Evolutionary conservation across 2,329 filamentous ascomycete species (phyloP), one percentile per base, ranked within the genome.

Genomic region (Pyrenochaeta sp.): DNA sequence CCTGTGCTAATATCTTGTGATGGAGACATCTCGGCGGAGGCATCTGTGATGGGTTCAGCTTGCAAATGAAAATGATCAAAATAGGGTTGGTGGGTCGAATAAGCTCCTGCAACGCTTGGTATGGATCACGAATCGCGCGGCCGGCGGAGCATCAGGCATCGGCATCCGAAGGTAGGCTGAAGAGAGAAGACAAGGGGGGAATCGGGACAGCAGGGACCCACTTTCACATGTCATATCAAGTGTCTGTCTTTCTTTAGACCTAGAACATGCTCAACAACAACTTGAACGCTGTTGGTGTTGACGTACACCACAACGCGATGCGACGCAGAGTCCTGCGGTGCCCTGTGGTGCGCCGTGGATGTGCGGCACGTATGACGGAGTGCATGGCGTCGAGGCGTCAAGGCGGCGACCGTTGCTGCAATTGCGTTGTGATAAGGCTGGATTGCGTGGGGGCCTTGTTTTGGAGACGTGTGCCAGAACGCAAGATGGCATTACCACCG

Each of bases 191-290:
- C 20, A 14, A 39, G 34, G 27, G 31, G n/a, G n/a, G n/a, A n/a
- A n/a, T n/a, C n/a, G n/a, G n/a, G n/a, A n/a, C 22, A 24, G 11
- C 13, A 15, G 17, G n/a, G 19, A 29, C 35, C 48, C 53, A 57
- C 51, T 52, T 52, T 57, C 53, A 57, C 53, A 57, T 57, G 53
- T 35, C 22, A 46, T 35, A 28, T 28, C 15, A 20, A 34, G 29
- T 29, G 39, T 37, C 23, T n/a, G n/a, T n/a, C 39, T 41, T 41
- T 35, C 32, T 31, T n/a, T 30, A 31, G 49, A 28, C 35, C 24
- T 29, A 38, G 38, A 45, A 42, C 22, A 38, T 32, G 19, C 45
- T 49, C 35, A 44, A 52, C 42, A 41, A 34, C 38, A 35, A n/a
- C 36, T 36, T 27, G 32, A 28, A 38, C 30, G n/a, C n/a, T 27